Evolutionary conservation across 306 rosid genomes (phyloP).

Genomic region (Vigna nakashimae): DNA sequence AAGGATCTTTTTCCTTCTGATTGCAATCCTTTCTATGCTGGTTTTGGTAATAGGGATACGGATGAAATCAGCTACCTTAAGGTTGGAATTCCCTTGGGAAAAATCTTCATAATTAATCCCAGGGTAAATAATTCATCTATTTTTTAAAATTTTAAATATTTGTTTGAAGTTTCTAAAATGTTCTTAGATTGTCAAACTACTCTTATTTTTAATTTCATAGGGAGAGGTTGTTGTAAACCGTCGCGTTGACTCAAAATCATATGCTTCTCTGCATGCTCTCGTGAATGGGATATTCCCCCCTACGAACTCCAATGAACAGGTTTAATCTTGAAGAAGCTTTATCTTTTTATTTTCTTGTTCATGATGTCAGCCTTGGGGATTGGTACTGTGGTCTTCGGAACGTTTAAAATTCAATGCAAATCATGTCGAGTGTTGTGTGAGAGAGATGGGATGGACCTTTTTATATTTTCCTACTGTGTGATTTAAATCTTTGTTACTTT

Average conservation of each 20-base stretch:
- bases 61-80: constrained; percentile 95
- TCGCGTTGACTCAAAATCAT: constrained; percentile 73
- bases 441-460: not conserved
- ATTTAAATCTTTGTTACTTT: constrained; percentile 18
- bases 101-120: constrained; percentile 92
- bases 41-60: constrained; percentile 96
- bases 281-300: constrained; percentile 95
- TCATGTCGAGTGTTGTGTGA: constrained; percentile 3
- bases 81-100: constrained; percentile 94
- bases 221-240: constrained; percentile 90
- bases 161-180: constrained; percentile 24
- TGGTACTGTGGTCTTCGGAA: not conserved
- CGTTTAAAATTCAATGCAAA: constrained; percentile 40
- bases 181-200: constrained; percentile 36
- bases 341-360: constrained; percentile 7
- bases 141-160: not conserved
- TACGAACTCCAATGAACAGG: constrained; percentile 72
- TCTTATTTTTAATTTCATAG: constrained; percentile 60
- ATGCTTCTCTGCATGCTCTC: constrained; percentile 84
- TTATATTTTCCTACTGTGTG: constrained; percentile 19
- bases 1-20: constrained; percentile 86
- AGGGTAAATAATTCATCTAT: constrained; percentile 64
- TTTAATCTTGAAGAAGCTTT: constrained; percentile 44
- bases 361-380: constrained; percentile 19
- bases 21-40: constrained; percentile 96